phyloP scores from a whole-genome alignment of 140 eudicot genomes.

The Erigeron philadelphicus region DNA sequence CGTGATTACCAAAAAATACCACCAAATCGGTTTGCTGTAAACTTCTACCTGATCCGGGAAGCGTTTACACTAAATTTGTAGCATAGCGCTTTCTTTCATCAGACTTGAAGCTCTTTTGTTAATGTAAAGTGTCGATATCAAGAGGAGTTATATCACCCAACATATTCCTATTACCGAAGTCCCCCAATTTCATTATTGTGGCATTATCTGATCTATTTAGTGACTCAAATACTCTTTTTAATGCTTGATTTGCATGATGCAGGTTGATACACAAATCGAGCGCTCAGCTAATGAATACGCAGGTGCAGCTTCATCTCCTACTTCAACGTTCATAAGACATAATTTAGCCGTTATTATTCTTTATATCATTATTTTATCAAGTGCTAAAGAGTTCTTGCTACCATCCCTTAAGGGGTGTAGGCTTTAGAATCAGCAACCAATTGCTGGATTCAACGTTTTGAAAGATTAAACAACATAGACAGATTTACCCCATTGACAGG shows the following conservation, averaged over 20 bases:
- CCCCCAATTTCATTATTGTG: conserved; percentile 1
- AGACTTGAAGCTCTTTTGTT: not conserved
- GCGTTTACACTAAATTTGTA: not conserved
- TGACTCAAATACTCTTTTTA: not conserved
- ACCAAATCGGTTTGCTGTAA: not conserved
- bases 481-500: not conserved
- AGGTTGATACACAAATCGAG: conserved; percentile 24
- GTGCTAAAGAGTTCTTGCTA: not conserved
- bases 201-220: not conserved
- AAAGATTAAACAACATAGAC: not conserved
- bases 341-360: not conserved
- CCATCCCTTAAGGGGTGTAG: not conserved
- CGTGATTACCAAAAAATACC: not conserved
- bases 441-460: not conserved
- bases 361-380: not conserved
- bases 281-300: not conserved
- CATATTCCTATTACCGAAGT: not conserved
- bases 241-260: conserved; percentile 15
- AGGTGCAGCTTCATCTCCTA: conserved; percentile 17
- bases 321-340: not conserved
- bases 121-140: conserved; percentile 8
- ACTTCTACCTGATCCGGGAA: not conserved
- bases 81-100: not conserved
- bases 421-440: not conserved
- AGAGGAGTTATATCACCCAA: conserved; percentile 13